Evolutionary conservation across 1,139 yeast genomes (phyloP), one percentile per base, ranked within the genome.

Genomic region (Suhomyces taliae): DNA sequence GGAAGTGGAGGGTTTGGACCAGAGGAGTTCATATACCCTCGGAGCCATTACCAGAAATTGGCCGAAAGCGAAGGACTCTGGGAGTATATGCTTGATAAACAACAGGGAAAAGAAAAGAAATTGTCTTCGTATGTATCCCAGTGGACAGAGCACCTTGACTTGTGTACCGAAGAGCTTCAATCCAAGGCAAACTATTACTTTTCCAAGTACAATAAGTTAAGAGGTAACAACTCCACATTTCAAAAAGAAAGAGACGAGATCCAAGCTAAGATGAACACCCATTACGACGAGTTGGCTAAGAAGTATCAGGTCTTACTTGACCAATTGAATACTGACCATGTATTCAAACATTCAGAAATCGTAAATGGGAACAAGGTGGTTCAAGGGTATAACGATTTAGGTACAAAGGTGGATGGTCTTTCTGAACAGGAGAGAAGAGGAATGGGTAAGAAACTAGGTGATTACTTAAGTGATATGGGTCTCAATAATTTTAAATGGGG

Each of bases 281-380:
- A 61, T 40, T 72, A 64, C 49, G 60, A 65, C 41, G 27, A 34
- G 1, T 57, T 56, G 36, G 54, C 63, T 2, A 19, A 38, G 1
- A 54, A 47, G n/a, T 65, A 63, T 44, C 37, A 49, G 6, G 27
- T 38, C 6, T 45, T 72, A 8, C 37, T 60, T 3, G 34, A 41
- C 6, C 12, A 42, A 3, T 46, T 73, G 33, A 48, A 59, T 7
- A 37, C 51, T 3, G 56, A 64, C 8, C 42, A 53, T 1, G 63
- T 72, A 0, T 61, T 64, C 44, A 63, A 65, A 46, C 79, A 75
- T 52, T 61, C 72, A 2, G 77, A 74, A 42, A 50, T 74, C 8
- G 67, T 70, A 12, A 60, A 59, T 48, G 36, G 46, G 2, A 48
- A 48, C 29, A 49, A 48, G 26, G 34, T 44, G 8, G n/a, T 4